These are phyloP conservation scores for Halocafeteria seosinensis DNA, from an alignment of 108 stramenopile genomes.

Conservation along the genomic window DNA sequence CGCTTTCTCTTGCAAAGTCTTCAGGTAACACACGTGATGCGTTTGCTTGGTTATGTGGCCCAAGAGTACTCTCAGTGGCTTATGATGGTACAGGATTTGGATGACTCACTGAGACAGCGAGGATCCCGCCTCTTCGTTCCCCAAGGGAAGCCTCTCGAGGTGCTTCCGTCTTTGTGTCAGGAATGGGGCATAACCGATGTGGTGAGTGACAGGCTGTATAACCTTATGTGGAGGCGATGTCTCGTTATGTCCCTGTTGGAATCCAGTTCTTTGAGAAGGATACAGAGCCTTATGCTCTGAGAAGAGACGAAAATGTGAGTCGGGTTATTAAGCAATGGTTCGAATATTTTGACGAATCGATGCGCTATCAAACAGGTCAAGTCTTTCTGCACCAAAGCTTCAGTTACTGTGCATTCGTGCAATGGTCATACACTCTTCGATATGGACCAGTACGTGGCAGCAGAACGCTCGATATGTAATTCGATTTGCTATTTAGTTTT, in stretches of 20 bases:
- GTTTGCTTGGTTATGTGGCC: constrained; percentile 7
- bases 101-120: constrained; percentile 3
- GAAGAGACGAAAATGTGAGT: constrained; percentile 22
- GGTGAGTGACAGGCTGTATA: constrained; percentile 49
- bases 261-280: constrained; percentile 47
- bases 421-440: constrained; percentile 30
- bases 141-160: constrained; percentile 52
- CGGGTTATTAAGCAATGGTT: too few relatives aligned
- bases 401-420: constrained; percentile 34
- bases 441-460: constrained; percentile 8
- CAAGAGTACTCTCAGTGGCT: too few relatives aligned
- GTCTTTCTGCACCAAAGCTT: constrained; percentile 13
- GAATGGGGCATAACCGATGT: constrained; percentile 43
- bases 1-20: constrained; percentile 68
- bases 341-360: too few relatives aligned
- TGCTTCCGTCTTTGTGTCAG: constrained; percentile 45
- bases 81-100: constrained; percentile 4
- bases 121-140: constrained; percentile 50
- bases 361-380: too few relatives aligned
- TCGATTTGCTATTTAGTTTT: too few relatives aligned
- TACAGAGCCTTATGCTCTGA: constrained; percentile 28
- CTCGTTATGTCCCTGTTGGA: constrained; percentile 14
- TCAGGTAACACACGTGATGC: constrained; percentile 46
- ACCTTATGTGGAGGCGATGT: constrained; percentile 10
- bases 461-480: too few relatives aligned